These are phyloP conservation scores for Solanum acaule DNA, from an alignment of 257 asterid genomes.

Conservation along the genomic window DNA sequence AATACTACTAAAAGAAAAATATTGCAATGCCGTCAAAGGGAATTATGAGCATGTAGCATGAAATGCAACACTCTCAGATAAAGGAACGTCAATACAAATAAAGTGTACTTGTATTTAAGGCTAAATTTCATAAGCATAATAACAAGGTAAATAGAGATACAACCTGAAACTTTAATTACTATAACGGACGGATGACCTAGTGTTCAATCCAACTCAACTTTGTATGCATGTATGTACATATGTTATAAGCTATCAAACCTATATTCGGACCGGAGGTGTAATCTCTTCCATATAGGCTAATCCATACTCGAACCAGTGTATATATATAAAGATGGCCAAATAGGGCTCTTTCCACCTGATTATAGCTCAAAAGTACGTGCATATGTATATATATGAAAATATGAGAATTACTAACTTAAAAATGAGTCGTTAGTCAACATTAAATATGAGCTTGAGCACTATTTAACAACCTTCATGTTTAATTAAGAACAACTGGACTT, in stretches of 20 bases:
- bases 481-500: too few species aligned
- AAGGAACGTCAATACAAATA: too few species aligned
- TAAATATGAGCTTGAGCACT: too few species aligned
- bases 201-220: neutral
- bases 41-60: too few species aligned
- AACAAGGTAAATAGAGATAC: neutral
- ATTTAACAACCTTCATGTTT: too few species aligned
- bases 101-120: too few species aligned
- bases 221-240: neutral
- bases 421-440: too few species aligned
- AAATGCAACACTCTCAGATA: too few species aligned
- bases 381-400: neutral
- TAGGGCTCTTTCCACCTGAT: neutral
- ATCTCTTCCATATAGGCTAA: neutral
- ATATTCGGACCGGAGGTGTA: neutral
- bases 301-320: neutral
- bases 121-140: too few species aligned
- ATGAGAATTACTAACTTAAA: neutral
- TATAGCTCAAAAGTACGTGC: neutral
- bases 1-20: too few species aligned
- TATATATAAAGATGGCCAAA: neutral
- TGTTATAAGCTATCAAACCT: neutral
- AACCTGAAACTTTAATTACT: neutral
- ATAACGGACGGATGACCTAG: neutral
- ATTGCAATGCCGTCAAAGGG: too few species aligned